phyloP scores from a whole-genome alignment of 1,284 basidiomycete species.

The Sparassis latifolia region DNA sequence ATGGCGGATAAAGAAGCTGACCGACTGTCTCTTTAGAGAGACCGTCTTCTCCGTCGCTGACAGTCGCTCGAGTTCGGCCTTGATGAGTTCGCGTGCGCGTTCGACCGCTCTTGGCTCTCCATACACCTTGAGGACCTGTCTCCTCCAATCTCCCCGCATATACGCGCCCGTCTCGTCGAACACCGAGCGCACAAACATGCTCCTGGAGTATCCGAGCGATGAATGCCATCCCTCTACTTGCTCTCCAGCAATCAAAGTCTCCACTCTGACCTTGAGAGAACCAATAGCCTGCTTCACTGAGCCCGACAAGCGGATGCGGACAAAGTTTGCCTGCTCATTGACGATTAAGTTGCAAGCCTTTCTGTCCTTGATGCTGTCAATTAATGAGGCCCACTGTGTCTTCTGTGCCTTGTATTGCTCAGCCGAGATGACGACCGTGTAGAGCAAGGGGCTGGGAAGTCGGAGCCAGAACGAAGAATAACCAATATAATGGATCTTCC shows the following conservation, averaged over 20 bases:
- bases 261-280: constrained; percentile 51
- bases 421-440: constrained; percentile 36
- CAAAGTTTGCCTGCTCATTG: constrained; percentile 12
- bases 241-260: constrained; percentile 44
- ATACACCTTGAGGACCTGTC: constrained; percentile 7
- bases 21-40: constrained; percentile 27
- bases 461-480: constrained; percentile 25
- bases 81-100: constrained; percentile 31
- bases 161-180: constrained; percentile 31
- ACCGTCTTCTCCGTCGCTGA: constrained; percentile 33
- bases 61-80: constrained; percentile 36
- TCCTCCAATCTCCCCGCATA: constrained; percentile 35
- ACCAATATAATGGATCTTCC: constrained; percentile 17
- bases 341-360: constrained; percentile 22
- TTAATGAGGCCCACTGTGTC: constrained; percentile 38
- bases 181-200: constrained; percentile 29
- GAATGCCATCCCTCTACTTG: constrained; percentile 44
- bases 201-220: constrained; percentile 22
- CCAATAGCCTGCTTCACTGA: constrained; percentile 39
- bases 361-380: constrained; percentile 21
- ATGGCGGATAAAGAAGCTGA: constrained; percentile 42
- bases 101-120: constrained; percentile 8
- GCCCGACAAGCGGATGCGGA: constrained; percentile 16
- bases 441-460: constrained; percentile 40
- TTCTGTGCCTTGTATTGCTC: constrained; percentile 47